These are phyloP conservation scores for Hippophae rhamnoides DNA, from an alignment of 306 rosid genomes.

Conservation along the genomic window DNA sequence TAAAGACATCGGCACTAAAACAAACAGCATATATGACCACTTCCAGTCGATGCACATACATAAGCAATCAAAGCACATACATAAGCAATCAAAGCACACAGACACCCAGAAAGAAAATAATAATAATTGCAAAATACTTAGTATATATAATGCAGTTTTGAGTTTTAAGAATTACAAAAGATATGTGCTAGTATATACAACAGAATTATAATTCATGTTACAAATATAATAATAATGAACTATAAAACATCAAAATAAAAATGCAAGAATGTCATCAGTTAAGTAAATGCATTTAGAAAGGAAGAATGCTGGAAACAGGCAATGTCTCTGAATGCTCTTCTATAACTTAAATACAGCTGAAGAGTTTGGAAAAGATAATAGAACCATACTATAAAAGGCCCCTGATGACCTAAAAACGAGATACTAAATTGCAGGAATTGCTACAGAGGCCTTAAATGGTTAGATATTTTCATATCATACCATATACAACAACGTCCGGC, in stretches of 20 bases:
- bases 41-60: too few species aligned
- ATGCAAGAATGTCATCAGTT: neutral
- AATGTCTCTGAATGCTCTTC: conserved; percentile 2
- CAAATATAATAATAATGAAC: too few species aligned
- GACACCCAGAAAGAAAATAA: too few species aligned
- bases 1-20: too few species aligned
- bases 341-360: neutral
- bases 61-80: too few species aligned
- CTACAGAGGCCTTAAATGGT: conserved; percentile 57
- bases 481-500: conserved; percentile 67
- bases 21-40: too few species aligned
- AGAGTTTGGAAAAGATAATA: neutral
- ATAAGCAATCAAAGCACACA: too few species aligned
- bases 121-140: too few species aligned
- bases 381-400: conserved; percentile 15
- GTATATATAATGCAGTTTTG: too few species aligned
- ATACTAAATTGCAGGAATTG: conserved; percentile 31
- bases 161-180: too few species aligned
- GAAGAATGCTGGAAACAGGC: neutral
- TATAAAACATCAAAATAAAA: neutral
- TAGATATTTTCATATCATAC: conserved; percentile 83
- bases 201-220: too few species aligned
- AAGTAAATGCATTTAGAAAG: neutral
- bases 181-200: too few species aligned
- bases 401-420: conserved; percentile 19